A percentile compares a stretch with the other conserved stretches of the same genome.
These are phyloP conservation scores for Hortiboletus rubellus DNA, from an alignment of 1,284 basidiomycete species.

Conservation along the genomic window DNA sequence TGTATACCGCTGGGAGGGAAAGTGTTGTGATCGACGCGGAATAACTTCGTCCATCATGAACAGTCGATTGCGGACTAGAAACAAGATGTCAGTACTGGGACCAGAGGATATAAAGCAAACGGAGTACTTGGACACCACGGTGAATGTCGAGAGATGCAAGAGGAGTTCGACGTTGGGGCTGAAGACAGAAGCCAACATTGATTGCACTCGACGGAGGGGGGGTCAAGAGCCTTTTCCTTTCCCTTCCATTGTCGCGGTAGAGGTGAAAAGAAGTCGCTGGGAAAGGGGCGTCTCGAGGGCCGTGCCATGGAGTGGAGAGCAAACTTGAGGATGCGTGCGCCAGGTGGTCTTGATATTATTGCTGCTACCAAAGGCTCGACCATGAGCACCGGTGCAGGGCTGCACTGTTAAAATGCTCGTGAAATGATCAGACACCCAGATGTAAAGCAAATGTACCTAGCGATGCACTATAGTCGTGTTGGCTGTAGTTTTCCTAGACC, in stretches of 20 bases:
- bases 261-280: conserved; percentile 56
- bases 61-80: conserved; percentile 31
- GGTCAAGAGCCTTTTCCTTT: conserved; percentile 47
- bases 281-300: conserved; percentile 33
- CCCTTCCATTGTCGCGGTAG: conserved; percentile 49
- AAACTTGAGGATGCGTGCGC: conserved; percentile 20
- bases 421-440: not conserved
- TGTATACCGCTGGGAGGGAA: conserved; percentile 26
- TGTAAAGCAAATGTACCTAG: conserved; percentile 15
- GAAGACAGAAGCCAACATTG: conserved; percentile 18
- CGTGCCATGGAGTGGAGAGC: conserved; percentile 27
- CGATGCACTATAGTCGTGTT: conserved; percentile 4
- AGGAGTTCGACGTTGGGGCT: conserved; percentile 25
- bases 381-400: conserved; percentile 26
- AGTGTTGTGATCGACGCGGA: conserved; percentile 25
- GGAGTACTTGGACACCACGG: conserved; percentile 42
- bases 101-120: not conserved
- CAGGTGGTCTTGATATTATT: conserved; percentile 22
- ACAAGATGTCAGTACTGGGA: conserved; percentile 14
- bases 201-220: conserved; percentile 31
- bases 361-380: conserved; percentile 32
- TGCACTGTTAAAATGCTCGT: not conserved
- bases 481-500: conserved; percentile 8
- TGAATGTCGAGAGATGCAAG: conserved; percentile 43
- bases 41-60: conserved; percentile 37